These are phyloP conservation scores for Silene latifolia DNA, from an alignment of 148 eudicot species.

Conservation along the genomic window DNA sequence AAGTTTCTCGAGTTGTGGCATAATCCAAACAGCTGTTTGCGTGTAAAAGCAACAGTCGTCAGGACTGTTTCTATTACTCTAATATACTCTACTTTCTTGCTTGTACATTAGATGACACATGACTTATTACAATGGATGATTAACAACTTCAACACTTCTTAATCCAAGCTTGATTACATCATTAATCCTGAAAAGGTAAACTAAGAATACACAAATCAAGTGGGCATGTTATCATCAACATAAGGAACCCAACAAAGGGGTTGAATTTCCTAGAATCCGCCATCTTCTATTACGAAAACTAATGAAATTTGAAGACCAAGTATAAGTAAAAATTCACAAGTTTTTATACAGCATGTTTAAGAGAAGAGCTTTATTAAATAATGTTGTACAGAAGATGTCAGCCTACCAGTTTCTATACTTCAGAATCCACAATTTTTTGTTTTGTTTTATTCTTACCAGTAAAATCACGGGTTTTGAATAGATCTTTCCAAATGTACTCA, in stretches of 20 bases:
- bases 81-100: no score
- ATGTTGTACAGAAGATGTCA: background rate
- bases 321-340: background rate
- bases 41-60: no score
- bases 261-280: background rate
- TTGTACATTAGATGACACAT: no score
- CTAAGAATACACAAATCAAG: no score
- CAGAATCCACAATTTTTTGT: background rate
- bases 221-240: no score
- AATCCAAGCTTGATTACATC: no score
- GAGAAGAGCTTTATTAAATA: background rate
- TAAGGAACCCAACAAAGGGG: background rate
- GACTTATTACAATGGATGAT: no score
- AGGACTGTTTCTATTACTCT: no score
- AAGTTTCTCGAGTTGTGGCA: no score
- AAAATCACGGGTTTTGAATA: background rate
- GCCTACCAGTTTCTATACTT: constrained; percentile 7
- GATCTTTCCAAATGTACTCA: background rate
- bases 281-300: background rate
- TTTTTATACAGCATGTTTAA: background rate
- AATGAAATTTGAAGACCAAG: background rate
- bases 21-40: no score
- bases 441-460: background rate
- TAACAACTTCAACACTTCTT: no score
- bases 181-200: no score